Evolutionary conservation across 768 basidiomycete species (phyloP).

Genomic region (Trametes villosa): DNA sequence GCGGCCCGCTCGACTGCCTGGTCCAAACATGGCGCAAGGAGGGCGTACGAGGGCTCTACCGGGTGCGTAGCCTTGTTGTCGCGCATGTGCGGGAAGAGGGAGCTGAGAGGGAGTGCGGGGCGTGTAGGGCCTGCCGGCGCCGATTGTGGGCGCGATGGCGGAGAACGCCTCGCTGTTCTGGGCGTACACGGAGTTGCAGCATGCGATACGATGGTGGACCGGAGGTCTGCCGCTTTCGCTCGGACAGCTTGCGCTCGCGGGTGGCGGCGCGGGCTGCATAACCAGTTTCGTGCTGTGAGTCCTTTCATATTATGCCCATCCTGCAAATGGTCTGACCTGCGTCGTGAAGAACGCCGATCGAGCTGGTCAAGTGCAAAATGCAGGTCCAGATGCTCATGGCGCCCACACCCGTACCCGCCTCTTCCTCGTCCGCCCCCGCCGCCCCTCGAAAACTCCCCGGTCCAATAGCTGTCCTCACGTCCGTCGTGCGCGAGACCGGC

Average conservation of each 20-base stretch:
- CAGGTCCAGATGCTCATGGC: conserved; percentile 86
- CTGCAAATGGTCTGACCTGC: background rate
- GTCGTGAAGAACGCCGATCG: conserved; percentile 78
- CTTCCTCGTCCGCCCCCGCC: conserved; percentile 19
- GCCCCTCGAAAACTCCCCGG: conserved; percentile 59
- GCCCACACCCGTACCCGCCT: conserved; percentile 25
- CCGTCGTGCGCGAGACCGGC: conserved; percentile 69
- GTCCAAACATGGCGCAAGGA: conserved; percentile 79
- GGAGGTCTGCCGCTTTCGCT: conserved; percentile 51
- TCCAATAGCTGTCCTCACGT: conserved; percentile 66
- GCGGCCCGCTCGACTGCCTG: conserved; percentile 88
- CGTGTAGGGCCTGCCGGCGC: conserved; percentile 80
- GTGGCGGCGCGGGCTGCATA: conserved; percentile 83
- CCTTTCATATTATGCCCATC: background rate
- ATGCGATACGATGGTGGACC: conserved; percentile 51
- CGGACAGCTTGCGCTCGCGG: conserved; percentile 76
- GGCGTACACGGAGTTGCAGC: conserved; percentile 79
- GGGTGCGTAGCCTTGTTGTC: conserved; percentile 54
- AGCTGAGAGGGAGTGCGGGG: background rate
- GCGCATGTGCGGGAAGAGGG: background rate
- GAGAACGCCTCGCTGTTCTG: conserved; percentile 92
- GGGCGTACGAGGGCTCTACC: conserved; percentile 83
- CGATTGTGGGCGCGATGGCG: conserved; percentile 88
- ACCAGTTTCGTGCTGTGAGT: conserved; percentile 88
- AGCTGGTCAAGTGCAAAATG: conserved; percentile 97